Evolutionary conservation across 2,329 filamentous ascomycete species (phyloP).

Genomic region (Pyricularia grisea): DNA sequence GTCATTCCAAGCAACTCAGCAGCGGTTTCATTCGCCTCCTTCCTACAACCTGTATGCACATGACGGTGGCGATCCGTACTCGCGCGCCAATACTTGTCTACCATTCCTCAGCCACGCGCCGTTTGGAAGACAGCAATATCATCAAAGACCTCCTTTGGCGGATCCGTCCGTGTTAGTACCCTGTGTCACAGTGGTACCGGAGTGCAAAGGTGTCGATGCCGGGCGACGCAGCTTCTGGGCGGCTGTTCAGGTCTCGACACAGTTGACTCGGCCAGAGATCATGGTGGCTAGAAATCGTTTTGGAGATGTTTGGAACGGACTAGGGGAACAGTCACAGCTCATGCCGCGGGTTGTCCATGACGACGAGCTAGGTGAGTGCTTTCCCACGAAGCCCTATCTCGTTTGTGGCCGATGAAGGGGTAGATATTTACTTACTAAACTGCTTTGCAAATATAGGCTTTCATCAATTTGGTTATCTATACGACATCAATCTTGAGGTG

Average conservation of each 20-base stretch:
- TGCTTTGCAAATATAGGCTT: slow-evolving; percentile 7
- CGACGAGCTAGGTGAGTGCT: slow-evolving; percentile 7
- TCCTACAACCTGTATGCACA: not conserved
- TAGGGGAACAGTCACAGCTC: slow-evolving; percentile 6
- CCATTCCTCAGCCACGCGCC: not conserved
- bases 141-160: not conserved
- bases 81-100: not conserved
- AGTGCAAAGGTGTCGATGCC: slow-evolving; percentile 8
- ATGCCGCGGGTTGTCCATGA: slow-evolving; percentile 8
- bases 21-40: not conserved
- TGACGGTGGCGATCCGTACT: slow-evolving; percentile 2
- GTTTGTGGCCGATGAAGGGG: not conserved
- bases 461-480: slow-evolving; percentile 37
- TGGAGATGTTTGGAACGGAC: slow-evolving; percentile 7
- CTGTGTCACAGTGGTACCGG: slow-evolving; percentile 11
- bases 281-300: slow-evolving; percentile 12
- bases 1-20: not conserved
- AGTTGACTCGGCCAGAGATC: slow-evolving; percentile 14
- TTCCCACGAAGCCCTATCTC: not conserved
- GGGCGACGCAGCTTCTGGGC: slow-evolving; percentile 30
- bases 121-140: not conserved
- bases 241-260: slow-evolving; percentile 36
- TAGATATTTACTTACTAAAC: not conserved
- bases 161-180: slow-evolving; percentile 11
- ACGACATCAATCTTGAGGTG: slow-evolving; percentile 37